Conservation (phyloP, 2,329 filamentous ascomycete genomes). For the Botrytis aclada region DNA sequence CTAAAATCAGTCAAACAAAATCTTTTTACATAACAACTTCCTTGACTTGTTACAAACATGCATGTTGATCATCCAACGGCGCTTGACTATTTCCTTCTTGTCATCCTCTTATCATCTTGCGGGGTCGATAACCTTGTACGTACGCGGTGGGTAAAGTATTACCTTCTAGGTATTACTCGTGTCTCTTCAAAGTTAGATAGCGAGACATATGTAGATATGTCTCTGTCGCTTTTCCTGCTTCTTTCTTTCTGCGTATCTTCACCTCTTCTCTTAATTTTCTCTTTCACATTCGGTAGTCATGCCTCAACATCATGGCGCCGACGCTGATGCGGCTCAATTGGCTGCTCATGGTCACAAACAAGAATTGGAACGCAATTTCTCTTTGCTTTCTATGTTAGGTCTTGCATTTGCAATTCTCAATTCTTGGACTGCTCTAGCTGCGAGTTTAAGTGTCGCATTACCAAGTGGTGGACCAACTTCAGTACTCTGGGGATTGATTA, state of each 20-base stretch:
- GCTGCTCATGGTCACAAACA: constrained; percentile 48
- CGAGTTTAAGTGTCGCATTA: constrained; percentile 48
- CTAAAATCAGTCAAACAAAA: not conserved
- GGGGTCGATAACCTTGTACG: constrained; percentile 9
- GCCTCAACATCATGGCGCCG: not conserved
- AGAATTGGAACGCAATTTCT: constrained; percentile 55
- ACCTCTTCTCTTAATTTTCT: not conserved
- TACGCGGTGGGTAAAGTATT: constrained; percentile 9
- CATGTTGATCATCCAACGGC: not conserved
- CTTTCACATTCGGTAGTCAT: not conserved
- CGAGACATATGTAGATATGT: not conserved
- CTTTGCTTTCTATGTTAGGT: constrained; percentile 55
- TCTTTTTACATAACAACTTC: constrained; percentile 15
- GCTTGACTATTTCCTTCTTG: constrained; percentile 12
- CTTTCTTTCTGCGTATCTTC: not conserved
- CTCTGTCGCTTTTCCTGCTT: not conserved
- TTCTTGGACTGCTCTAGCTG: constrained; percentile 55
- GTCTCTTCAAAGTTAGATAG: not conserved
- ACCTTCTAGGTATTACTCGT: not conserved
- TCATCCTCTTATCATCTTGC: constrained; percentile 19
- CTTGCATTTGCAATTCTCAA: constrained; percentile 58
- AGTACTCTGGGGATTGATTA: constrained; percentile 69
- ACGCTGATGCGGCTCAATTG: constrained; percentile 42
- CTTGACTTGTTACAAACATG: not conserved
- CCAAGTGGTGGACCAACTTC: constrained; percentile 68